Conservation (phyloP, 345 rosid species). For the Salix exigua region DNA sequence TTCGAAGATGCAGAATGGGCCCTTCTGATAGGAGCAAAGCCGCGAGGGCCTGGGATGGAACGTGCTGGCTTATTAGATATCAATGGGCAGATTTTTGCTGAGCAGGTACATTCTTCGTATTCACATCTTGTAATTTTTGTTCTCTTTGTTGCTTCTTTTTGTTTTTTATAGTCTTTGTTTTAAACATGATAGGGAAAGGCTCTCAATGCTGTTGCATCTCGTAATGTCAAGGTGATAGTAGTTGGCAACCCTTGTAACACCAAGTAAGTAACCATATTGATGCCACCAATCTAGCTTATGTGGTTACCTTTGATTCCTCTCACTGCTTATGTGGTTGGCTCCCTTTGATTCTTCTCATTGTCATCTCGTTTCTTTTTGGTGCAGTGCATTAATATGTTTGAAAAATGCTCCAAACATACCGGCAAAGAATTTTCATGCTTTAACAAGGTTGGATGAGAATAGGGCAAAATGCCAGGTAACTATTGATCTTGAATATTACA, state of each 20-base stretch:
- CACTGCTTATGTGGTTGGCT: neutral
- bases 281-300: neutral
- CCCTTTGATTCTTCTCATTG: neutral
- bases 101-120: constrained; percentile 49
- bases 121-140: neutral
- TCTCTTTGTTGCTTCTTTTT: neutral
- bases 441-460: constrained; percentile 92
- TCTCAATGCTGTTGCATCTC: constrained; percentile 86
- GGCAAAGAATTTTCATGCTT: constrained; percentile 90
- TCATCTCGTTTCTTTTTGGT: constrained; percentile 5
- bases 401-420: constrained; percentile 97
- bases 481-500: neutral
- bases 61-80: constrained; percentile 85
- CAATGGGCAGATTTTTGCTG: constrained; percentile 88
- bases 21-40: constrained; percentile 94
- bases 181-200: constrained; percentile 64
- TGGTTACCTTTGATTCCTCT: neutral
- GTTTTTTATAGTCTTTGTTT: neutral
- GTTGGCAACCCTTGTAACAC: constrained; percentile 99
- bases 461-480: constrained; percentile 96
- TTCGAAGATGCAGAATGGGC: constrained; percentile 98
- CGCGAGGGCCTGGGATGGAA: constrained; percentile 98
- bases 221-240: constrained; percentile 80
- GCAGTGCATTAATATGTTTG: constrained; percentile 87
- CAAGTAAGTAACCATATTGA: constrained; percentile 52